phyloP scores from a whole-genome alignment of 2,329 filamentous ascomycete genomes.

The Ceratocystis huliohia region DNA sequence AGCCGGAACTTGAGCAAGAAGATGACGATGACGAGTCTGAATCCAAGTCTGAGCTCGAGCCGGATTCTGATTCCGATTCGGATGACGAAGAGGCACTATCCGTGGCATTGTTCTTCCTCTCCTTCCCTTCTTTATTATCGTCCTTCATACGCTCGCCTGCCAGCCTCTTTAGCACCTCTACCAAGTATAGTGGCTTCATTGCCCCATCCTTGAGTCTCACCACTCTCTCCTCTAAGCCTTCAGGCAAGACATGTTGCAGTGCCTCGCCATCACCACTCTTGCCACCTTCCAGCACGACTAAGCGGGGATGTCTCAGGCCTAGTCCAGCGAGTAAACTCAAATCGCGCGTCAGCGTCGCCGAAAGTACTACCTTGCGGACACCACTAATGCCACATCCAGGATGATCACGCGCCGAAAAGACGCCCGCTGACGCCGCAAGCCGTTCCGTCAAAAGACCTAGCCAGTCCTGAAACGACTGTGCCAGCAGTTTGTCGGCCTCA shows the following conservation, averaged over 20 bases:
- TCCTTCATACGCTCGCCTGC: constrained; percentile 4
- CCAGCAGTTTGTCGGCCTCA: constrained; percentile 82
- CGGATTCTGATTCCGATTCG: background rate
- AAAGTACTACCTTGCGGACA: constrained; percentile 72
- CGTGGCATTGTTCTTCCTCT: constrained; percentile 27
- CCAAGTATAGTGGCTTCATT: constrained; percentile 58
- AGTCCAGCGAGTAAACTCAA: constrained; percentile 65
- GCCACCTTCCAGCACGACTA: constrained; percentile 59
- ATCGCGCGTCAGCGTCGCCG: constrained; percentile 84
- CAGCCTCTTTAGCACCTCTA: constrained; percentile 39
- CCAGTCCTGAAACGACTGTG: constrained; percentile 91
- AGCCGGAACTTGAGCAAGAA: constrained; percentile 26
- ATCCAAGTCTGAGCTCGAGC: constrained; percentile 22
- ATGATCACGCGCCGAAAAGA: constrained; percentile 26
- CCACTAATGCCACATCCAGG: constrained; percentile 41
- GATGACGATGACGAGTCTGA: constrained; percentile 25
- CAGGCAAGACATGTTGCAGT: constrained; percentile 44
- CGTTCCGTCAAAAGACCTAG: constrained; percentile 56
- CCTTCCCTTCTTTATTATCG: constrained; percentile 28
- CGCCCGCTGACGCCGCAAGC: constrained; percentile 26
- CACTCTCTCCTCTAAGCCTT: constrained; percentile 34
- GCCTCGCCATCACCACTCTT: constrained; percentile 19
- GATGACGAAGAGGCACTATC: constrained; percentile 26
- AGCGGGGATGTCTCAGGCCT: constrained; percentile 56
- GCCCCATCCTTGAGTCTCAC: constrained; percentile 35